Conservation (phyloP, 306 rosid genomes). For the Chamaecrista fasciculata region DNA sequence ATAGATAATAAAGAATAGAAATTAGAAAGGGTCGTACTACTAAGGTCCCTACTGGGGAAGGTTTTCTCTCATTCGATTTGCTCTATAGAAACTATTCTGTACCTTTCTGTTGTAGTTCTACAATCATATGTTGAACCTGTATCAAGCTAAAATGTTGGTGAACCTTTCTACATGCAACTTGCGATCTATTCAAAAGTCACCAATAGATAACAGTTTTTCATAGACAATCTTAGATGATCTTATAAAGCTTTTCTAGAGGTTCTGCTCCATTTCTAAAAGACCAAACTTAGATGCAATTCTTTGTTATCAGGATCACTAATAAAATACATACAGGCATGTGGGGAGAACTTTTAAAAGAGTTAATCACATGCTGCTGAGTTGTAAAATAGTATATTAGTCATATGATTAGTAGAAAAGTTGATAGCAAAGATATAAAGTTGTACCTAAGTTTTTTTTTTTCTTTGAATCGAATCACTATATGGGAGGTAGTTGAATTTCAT, state of each 20-base stretch:
- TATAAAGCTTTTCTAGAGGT: not conserved
- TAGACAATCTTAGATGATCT: slow-evolving; percentile 1
- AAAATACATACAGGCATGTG: too few relatives aligned
- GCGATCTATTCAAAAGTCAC: not conserved
- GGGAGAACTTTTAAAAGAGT: too few relatives aligned
- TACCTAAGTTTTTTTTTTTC: too few relatives aligned
- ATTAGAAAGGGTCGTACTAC: not conserved
- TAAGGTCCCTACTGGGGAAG: not conserved
- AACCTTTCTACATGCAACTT: not conserved
- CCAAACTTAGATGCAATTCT: too few relatives aligned
- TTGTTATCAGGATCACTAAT: too few relatives aligned
- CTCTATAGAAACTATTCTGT: not conserved
- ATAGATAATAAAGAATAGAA: not conserved
- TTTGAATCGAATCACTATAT: slow-evolving; percentile 12
- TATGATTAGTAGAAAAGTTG: too few relatives aligned
- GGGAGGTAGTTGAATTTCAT: not conserved
- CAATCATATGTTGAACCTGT: not conserved
- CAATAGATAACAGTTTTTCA: not conserved
- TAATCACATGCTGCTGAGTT: too few relatives aligned
- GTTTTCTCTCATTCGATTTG: slow-evolving; percentile 8
- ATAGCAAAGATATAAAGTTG: too few relatives aligned
- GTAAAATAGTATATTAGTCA: too few relatives aligned
- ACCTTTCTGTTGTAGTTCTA: not conserved
- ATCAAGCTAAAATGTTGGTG: not conserved
- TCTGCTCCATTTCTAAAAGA: too few relatives aligned